These are phyloP conservation scores for Trametes villosa DNA, from an alignment of 768 basidiomycete species.

Conservation along the genomic window DNA sequence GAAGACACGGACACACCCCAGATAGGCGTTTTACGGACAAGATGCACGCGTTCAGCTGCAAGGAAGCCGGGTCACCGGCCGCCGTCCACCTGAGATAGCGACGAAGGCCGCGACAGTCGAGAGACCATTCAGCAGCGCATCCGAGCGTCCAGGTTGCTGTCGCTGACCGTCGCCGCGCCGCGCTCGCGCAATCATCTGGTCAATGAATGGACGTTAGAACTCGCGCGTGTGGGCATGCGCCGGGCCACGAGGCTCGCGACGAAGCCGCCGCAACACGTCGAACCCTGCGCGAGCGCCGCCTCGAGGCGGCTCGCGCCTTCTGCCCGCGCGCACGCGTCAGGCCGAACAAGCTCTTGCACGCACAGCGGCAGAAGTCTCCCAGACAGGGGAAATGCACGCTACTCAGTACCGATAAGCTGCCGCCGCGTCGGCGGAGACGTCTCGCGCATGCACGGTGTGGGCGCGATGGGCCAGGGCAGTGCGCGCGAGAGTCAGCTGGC, in stretches of 20 bases:
- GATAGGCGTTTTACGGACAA: not conserved
- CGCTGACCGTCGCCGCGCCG: too few relatives aligned
- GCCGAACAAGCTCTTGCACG: not conserved
- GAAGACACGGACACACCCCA: not conserved
- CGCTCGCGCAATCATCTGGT: not conserved
- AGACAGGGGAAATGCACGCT: not conserved
- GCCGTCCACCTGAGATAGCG: too few relatives aligned
- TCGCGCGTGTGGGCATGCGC: not conserved
- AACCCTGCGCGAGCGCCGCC: conserved; percentile 7
- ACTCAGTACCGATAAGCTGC: not conserved
- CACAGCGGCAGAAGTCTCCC: not conserved
- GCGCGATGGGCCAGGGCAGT: not conserved
- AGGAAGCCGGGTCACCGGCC: too few relatives aligned
- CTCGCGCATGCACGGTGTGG: not conserved
- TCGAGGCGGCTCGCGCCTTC: conserved; percentile 8
- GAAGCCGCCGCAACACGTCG: not conserved
- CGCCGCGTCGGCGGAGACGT: not conserved
- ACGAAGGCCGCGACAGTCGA: too few relatives aligned
- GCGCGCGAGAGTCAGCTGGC: conserved; percentile 2
- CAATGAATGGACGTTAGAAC: not conserved
- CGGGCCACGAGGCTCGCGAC: conserved; percentile 8
- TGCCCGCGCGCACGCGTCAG: not conserved
- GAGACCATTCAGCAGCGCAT: too few relatives aligned
- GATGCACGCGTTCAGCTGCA: not conserved
- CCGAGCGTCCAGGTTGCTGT: not conserved